Conservation (phyloP, 352 stramenopile species). For the Phytophthora cajani region DNA sequence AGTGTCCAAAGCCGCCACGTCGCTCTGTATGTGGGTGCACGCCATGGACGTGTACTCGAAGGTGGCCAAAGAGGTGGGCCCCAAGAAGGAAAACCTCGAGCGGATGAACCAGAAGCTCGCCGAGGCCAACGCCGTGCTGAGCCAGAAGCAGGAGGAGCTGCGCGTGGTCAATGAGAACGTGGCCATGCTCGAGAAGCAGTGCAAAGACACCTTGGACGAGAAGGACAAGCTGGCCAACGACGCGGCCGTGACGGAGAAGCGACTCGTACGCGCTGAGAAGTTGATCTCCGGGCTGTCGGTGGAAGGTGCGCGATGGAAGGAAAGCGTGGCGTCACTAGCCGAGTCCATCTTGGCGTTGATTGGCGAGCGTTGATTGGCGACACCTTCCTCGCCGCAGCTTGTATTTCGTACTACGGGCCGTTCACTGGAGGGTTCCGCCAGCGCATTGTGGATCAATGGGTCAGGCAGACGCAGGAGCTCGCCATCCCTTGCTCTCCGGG, state of each 20-base stretch:
- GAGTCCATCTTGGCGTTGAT: slow-evolving; percentile 87
- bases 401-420: slow-evolving; percentile 94
- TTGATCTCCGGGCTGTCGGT: slow-evolving; percentile 90
- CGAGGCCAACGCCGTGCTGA: slow-evolving; percentile 86
- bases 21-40: slow-evolving; percentile 94
- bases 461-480: slow-evolving; percentile 63
- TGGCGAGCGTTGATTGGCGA: slow-evolving; percentile 93
- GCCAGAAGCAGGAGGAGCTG: slow-evolving; percentile 91
- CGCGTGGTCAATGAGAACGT: slow-evolving; percentile 92
- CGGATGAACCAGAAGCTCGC: slow-evolving; percentile 92
- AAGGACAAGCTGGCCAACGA: slow-evolving; percentile 92
- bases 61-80: slow-evolving; percentile 94
- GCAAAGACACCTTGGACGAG: slow-evolving; percentile 90
- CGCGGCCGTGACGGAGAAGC: slow-evolving; percentile 87
- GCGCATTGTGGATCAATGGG: slow-evolving; percentile 80
- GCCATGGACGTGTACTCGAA: slow-evolving; percentile 96
- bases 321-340: slow-evolving; percentile 81
- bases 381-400: slow-evolving; percentile 92
- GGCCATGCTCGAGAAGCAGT: slow-evolving; percentile 88
- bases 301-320: slow-evolving; percentile 94
- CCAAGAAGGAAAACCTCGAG: slow-evolving; percentile 92
- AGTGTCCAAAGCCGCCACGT: slow-evolving; percentile 91
- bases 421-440: slow-evolving; percentile 92
- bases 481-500: slow-evolving; percentile 75
- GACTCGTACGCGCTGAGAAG: slow-evolving; percentile 91